Conservation (phyloP, 768 basidiomycete species). For the Fomitopsis serialis region DNA sequence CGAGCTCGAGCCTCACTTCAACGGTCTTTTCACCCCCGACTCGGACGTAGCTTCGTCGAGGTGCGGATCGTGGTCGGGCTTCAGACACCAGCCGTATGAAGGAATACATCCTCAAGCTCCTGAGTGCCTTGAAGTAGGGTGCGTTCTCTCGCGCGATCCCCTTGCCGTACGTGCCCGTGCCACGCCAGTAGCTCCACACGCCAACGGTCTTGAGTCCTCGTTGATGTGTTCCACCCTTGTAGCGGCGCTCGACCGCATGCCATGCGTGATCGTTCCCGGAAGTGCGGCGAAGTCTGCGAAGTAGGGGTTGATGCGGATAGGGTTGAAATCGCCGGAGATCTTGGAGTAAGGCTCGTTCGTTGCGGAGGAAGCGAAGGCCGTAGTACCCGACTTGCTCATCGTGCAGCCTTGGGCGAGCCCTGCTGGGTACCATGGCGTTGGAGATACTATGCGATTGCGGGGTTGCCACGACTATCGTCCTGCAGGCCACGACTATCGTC, state of each 20-base stretch:
- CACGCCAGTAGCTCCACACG: slow-evolving; percentile 88
- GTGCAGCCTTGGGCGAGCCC: slow-evolving; percentile 79
- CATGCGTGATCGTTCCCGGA: slow-evolving; percentile 96
- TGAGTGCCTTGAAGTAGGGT: too few relatives aligned
- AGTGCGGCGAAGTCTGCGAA: slow-evolving; percentile 91
- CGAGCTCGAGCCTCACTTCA: slow-evolving; percentile 98
- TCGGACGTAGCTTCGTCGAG: too few relatives aligned
- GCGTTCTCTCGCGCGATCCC: too few relatives aligned
- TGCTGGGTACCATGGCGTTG: slow-evolving; percentile 84
- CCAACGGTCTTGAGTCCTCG: slow-evolving; percentile 90
- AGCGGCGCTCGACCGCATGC: slow-evolving; percentile 95
- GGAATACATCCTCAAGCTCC: too few relatives aligned
- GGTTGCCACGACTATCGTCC: slow-evolving; percentile 88
- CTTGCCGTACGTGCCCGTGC: too few relatives aligned
- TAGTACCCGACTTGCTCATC: slow-evolving; percentile 57
- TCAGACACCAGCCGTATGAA: too few relatives aligned
- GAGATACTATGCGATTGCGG: slow-evolving; percentile 87
- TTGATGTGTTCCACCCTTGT: too few relatives aligned
- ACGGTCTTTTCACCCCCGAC: slow-evolving; percentile 99
- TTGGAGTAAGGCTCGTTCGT: slow-evolving; percentile 96
- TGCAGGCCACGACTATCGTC: too few relatives aligned
- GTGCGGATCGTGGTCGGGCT: too few relatives aligned
- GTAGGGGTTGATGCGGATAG: slow-evolving; percentile 98
- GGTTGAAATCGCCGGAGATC: slow-evolving; percentile 97
- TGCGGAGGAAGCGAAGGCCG: slow-evolving; percentile 74